phyloP scores from a whole-genome alignment of 225 moss, liverwort and hornwort genomes.

The Physcomitrium patens region DNA sequence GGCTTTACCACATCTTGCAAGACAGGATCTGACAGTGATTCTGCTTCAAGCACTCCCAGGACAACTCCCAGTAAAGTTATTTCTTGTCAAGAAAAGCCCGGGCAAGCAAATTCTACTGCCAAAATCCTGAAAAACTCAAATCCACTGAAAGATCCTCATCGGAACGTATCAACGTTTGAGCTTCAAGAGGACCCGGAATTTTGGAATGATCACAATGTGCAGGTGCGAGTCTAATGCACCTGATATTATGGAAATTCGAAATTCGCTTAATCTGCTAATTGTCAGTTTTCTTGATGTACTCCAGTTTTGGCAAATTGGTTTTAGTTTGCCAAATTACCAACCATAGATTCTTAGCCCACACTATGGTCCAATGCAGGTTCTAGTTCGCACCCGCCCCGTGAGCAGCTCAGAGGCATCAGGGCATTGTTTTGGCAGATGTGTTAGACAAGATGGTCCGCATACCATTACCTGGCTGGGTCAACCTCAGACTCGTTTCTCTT shows the following conservation, averaged over 20 bases:
- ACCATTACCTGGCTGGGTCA: conserved; percentile 72
- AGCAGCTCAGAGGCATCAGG: conserved; percentile 51
- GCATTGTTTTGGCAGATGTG: conserved; percentile 51
- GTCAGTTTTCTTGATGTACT: not conserved
- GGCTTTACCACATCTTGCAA: conserved; percentile 31
- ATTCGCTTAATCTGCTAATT: not conserved
- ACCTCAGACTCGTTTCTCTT: conserved; percentile 73
- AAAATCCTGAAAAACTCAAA: conserved; percentile 5
- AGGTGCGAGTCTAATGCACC: conserved; percentile 26
- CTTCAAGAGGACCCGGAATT: conserved; percentile 49
- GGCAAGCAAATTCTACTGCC: not conserved
- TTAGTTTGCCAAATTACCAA: not conserved
- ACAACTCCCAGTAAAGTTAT: conserved; percentile 33
- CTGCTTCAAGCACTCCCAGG: conserved; percentile 47
- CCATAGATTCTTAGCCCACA: not conserved
- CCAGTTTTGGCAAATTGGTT: not conserved
- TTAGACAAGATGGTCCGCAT: conserved; percentile 66
- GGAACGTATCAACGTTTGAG: conserved; percentile 34
- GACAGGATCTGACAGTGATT: conserved; percentile 41
- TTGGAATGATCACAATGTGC: conserved; percentile 54
- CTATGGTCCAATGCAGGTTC: conserved; percentile 44
- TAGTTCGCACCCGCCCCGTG: conserved; percentile 68
- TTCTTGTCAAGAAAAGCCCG: conserved; percentile 39
- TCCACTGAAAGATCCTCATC: conserved; percentile 17
- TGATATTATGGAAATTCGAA: not conserved